A percentile compares a stretch with the other conserved stretches of the same genome.
Evolutionary conservation across 1,284 basidiomycete species (phyloP).

Genomic region (Meira nashicola): DNA sequence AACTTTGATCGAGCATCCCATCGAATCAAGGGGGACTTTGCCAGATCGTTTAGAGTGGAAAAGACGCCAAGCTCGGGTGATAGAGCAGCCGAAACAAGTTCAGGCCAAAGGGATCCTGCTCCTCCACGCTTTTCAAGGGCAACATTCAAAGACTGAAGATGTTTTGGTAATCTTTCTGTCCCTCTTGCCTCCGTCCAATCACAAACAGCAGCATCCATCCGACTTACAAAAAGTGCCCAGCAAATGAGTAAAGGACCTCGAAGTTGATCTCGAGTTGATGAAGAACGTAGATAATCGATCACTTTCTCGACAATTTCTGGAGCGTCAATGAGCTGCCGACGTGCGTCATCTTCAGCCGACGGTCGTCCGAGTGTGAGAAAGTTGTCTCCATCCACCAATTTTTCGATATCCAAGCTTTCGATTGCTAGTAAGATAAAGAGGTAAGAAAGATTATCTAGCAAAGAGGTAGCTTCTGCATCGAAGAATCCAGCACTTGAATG

Average conservation of each 20-base stretch:
- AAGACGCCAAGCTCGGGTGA: conserved; percentile 47
- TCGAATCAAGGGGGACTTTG: conserved; percentile 47
- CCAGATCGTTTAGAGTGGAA: conserved; percentile 35
- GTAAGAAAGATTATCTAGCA: conserved; percentile 66
- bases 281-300: conserved; percentile 62
- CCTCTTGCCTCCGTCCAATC: conserved; percentile 25
- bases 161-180: conserved; percentile 8
- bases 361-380: neutral
- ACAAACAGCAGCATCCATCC: conserved; percentile 44
- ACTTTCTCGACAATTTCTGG: conserved; percentile 17
- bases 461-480: conserved; percentile 67
- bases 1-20: conserved; percentile 20
- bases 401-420: conserved; percentile 75
- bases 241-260: conserved; percentile 68
- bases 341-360: neutral
- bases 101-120: conserved; percentile 49
- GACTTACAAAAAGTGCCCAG: conserved; percentile 68
- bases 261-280: conserved; percentile 59
- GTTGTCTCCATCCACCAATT: conserved; percentile 60
- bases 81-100: conserved; percentile 52
- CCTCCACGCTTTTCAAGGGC: conserved; percentile 26
- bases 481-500: conserved; percentile 63
- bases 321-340: neutral
- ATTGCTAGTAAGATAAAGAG: conserved; percentile 72
- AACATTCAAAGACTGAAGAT: conserved; percentile 20